Base-by-base conservation (phyloP, 164 flowering plant species). In the Platanus orientalis region DNA sequence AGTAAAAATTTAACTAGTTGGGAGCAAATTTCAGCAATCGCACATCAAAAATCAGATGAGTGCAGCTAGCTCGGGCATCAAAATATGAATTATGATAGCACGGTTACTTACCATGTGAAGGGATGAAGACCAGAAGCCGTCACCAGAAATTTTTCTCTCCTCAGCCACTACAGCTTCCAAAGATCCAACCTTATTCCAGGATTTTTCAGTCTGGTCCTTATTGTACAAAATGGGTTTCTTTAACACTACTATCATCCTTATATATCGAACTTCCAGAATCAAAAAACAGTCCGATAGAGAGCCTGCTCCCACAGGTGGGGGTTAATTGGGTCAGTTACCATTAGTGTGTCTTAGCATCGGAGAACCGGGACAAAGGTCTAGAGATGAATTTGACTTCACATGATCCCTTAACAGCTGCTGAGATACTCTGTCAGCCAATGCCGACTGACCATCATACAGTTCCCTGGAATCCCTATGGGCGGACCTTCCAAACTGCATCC, bases 391-490 rank as follows among this genome's bases (percentile, higher is more conserved):
- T 57, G 71, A 57, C 59, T 78, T 83, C 47, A 72, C 79, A 56
- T 75, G 80, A 76, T 86, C 92, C 75, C 82, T 73, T 45, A 81
- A 70, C 63, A 87, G 87, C 72, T 83, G 96, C 73, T 80, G 86
- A 63, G 87, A 81, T 40, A 88, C 95, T 12, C 85, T 85, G 71
- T 85, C 90, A 30, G 88, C 92, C 80, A 83, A 77, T 20, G 79
- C 84, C 0, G 84, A 67, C 60, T 84, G 95, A 25, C 86, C 86
- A 75, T 83, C 81, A 61, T 83, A 80, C 32, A 62, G 64, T 54
- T 85, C 86, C 28, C 67, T 60, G 32, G 54, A 50, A 9, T 73
- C 73, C 25, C 71, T 71, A 36, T 78, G 74, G 19, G 63, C 62
- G 34, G 80, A 61, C 72, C 79, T 81, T 34, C 76, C 79, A 72